These are phyloP conservation scores for Logfia minima DNA, from an alignment of 129 eudicot genomes.

Conservation along the genomic window DNA sequence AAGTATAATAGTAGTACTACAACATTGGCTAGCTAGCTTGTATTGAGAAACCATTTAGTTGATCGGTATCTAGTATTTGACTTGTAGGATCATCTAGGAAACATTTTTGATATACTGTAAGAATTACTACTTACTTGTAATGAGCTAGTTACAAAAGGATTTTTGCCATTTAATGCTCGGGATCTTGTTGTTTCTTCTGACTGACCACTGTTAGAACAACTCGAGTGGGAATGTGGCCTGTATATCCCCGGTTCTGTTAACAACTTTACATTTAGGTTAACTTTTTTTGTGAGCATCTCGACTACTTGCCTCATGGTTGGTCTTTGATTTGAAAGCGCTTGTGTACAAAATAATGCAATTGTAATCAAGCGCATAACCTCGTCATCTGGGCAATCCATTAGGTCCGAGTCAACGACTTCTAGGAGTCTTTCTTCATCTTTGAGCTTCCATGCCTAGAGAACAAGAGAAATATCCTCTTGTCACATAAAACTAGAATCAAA, in stretches of 20 bases:
- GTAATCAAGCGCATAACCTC: constrained; percentile 54
- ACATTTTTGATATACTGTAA: constrained; percentile 37
- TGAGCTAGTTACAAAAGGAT: constrained; percentile 36
- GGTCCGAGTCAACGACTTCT: constrained; percentile 66
- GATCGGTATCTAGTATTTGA: neutral
- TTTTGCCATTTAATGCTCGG: constrained; percentile 29
- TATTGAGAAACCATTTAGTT: neutral
- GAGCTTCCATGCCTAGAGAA: constrained; percentile 71
- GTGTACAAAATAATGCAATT: constrained; percentile 75
- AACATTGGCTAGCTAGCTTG: neutral
- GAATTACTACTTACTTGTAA: constrained; percentile 19
- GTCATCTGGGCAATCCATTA: constrained; percentile 52
- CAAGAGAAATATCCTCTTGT: no score
- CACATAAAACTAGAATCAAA: no score
- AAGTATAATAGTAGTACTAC: no score
- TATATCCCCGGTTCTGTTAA: constrained; percentile 59
- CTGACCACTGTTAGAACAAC: constrained; percentile 25
- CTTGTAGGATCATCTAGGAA: constrained; percentile 50
- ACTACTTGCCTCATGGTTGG: constrained; percentile 80
- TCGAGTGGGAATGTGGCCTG: constrained; percentile 26
- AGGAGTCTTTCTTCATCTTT: constrained; percentile 52
- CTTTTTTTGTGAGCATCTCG: constrained; percentile 65
- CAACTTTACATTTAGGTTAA: constrained; percentile 52
- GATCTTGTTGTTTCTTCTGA: constrained; percentile 31
- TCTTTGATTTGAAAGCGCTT: constrained; percentile 61